These are phyloP conservation scores for Calocybe cyanea DNA, from an alignment of 768 basidiomycete genomes.

Conservation along the genomic window DNA sequence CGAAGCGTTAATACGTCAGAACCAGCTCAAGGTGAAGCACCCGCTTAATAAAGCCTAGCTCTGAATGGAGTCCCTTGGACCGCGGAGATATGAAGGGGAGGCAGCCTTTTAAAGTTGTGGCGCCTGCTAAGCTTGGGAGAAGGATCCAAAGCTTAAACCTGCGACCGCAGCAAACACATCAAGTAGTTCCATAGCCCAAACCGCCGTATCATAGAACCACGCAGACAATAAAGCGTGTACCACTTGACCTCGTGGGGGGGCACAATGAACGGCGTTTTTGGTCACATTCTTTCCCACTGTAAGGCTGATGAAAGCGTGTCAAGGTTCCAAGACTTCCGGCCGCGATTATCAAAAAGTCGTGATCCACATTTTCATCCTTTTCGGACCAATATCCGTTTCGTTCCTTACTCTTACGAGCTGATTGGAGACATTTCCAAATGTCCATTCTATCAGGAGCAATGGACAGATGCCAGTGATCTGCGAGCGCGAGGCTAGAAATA, in stretches of 20 bases:
- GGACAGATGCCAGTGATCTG: not conserved
- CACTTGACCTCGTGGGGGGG: conserved; percentile 8
- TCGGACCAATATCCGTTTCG: too few relatives aligned
- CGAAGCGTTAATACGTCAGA: conserved; percentile 2
- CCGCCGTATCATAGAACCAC: conserved; percentile 5
- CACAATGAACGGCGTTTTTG: conserved; percentile 7
- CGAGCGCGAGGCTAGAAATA: not conserved
- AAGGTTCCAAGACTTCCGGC: too few relatives aligned
- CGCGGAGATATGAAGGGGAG: conserved; percentile 6
- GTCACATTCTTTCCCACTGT: not conserved
- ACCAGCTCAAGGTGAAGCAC: conserved; percentile 4
- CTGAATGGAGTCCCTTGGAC: conserved; percentile 10
- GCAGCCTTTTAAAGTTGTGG: conserved; percentile 12
- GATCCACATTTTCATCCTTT: too few relatives aligned
- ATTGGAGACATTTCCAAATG: too few relatives aligned
- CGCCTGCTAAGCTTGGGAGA: conserved; percentile 11
- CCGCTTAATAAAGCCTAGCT: not conserved
- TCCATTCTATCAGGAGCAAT: too few relatives aligned
- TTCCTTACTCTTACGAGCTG: too few relatives aligned
- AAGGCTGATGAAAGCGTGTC: too few relatives aligned
- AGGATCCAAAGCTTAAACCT: not conserved
- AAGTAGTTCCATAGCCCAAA: conserved; percentile 4
- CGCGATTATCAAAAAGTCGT: too few relatives aligned
- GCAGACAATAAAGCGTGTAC: not conserved
- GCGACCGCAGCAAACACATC: conserved; percentile 3